phyloP scores from a whole-genome alignment of 306 rosid genomes.

The Senna siamea region DNA sequence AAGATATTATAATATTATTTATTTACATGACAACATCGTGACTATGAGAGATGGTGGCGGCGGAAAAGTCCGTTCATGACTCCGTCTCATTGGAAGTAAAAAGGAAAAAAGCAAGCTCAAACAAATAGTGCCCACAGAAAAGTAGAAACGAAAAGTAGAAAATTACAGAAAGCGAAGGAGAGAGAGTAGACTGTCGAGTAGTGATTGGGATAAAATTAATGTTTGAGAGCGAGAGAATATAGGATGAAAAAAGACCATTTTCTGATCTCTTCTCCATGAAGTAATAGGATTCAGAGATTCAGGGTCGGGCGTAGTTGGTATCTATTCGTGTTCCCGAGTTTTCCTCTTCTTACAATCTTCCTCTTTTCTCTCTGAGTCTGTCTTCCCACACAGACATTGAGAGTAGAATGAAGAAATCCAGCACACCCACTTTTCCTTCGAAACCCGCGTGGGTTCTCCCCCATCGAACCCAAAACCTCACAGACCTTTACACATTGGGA shows the following conservation, averaged over 20 bases:
- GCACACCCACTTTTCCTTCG: slow-evolving; percentile 7
- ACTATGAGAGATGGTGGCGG: too few relatives aligned
- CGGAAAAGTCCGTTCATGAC: not conserved
- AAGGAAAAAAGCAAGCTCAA: not conserved
- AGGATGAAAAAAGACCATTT: not conserved
- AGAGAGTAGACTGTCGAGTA: not conserved
- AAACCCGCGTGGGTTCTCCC: slow-evolving; percentile 58
- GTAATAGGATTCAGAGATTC: not conserved
- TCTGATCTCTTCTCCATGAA: not conserved
- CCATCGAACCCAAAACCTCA: slow-evolving; percentile 42
- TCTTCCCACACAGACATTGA: not conserved
- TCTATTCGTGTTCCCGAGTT: not conserved
- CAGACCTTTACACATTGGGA: slow-evolving; percentile 48
- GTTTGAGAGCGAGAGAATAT: not conserved
- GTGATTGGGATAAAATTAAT: not conserved
- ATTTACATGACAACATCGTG: too few relatives aligned
- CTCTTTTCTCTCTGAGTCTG: not conserved
- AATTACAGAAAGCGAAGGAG: not conserved
- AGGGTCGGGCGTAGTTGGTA: not conserved
- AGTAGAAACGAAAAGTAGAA: not conserved
- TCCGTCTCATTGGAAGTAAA: too few relatives aligned
- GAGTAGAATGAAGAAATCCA: slow-evolving; percentile 42
- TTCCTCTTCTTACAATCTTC: not conserved
- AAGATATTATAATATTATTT: too few relatives aligned
- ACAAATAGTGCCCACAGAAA: not conserved